These are phyloP conservation scores for Yamadazyma diddensiae DNA, from an alignment of 1,139 yeast species.

Conservation along the genomic window DNA sequence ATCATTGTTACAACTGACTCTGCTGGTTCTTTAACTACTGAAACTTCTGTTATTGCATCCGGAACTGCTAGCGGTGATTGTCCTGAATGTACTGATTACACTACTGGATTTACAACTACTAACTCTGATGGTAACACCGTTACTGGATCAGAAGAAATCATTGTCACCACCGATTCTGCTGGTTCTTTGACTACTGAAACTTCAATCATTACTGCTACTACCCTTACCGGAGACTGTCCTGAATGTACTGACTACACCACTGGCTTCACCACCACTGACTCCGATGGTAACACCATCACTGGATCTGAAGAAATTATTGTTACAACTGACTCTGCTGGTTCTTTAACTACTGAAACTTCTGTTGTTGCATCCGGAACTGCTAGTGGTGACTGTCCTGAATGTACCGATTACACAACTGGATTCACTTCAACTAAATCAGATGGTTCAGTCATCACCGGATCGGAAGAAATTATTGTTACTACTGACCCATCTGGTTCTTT, in stretches of 20 bases:
- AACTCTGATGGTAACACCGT: conserved; percentile 6
- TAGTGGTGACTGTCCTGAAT: conserved; percentile 7
- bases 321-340: conserved; percentile 7
- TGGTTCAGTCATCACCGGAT: conserved; percentile 8
- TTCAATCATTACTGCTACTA: conserved; percentile 2
- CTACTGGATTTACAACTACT: conserved; percentile 17
- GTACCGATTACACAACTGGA: conserved; percentile 11
- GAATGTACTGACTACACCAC: conserved; percentile 13
- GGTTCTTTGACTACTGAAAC: conserved; percentile 9
- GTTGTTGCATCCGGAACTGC: conserved; percentile 2
- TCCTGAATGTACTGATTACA: conserved; percentile 16
- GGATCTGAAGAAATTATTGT: conserved; percentile 5
- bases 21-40: conserved; percentile 9
- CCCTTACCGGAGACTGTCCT: conserved; percentile 8
- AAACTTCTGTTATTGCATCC: conserved; percentile 3
- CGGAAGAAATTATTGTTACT: conserved; percentile 12
- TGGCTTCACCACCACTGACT: conserved; percentile 8
- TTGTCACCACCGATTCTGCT: conserved; percentile 10
- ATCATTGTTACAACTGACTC: conserved; percentile 11
- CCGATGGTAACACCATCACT: conserved; percentile 12
- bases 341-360: conserved; percentile 6
- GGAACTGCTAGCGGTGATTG: conserved; percentile 1
- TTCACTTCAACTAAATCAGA: conserved; percentile 7
- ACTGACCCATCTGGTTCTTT: conserved; percentile 10
- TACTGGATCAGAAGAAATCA: conserved; percentile 8